phyloP scores from a whole-genome alignment of 345 rosid species.

The Nephelium lappaceum region DNA sequence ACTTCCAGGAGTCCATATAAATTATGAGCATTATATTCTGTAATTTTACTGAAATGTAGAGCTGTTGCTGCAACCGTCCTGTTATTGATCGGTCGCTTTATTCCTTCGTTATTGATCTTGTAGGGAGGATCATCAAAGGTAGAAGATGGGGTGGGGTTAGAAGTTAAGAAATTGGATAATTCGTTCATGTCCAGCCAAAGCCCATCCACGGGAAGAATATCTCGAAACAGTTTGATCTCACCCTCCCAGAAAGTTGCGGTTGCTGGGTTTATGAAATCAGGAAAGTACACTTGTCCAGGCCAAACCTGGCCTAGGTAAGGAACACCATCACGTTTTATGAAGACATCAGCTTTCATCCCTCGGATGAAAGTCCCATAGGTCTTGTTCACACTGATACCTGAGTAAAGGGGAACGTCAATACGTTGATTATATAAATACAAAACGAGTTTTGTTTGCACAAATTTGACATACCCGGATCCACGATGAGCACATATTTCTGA shows the following conservation, averaged over 20 bases:
- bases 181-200: constrained; percentile 65
- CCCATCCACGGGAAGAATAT: constrained; percentile 45
- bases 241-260: constrained; percentile 36
- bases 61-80: constrained; percentile 39
- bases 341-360: constrained; percentile 49
- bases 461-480: constrained; percentile 50
- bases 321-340: constrained; percentile 39
- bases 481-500: constrained; percentile 46
- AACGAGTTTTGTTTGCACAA: background rate
- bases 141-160: constrained; percentile 33
- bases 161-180: constrained; percentile 41
- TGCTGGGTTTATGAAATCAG: constrained; percentile 44
- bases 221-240: constrained; percentile 43
- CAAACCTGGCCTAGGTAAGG: constrained; percentile 44
- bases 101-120: constrained; percentile 11
- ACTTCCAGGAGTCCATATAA: constrained; percentile 44
- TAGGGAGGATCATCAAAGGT: constrained; percentile 31
- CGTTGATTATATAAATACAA: background rate
- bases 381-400: constrained; percentile 50
- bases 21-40: constrained; percentile 49
- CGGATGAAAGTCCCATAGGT: constrained; percentile 40
- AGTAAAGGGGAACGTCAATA: background rate
- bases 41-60: constrained; percentile 31
- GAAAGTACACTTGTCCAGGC: constrained; percentile 51
- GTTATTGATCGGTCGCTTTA: constrained; percentile 31